Base-by-base conservation (phyloP, 148 eudicot genomes). In the Polygonum maritimum region DNA sequence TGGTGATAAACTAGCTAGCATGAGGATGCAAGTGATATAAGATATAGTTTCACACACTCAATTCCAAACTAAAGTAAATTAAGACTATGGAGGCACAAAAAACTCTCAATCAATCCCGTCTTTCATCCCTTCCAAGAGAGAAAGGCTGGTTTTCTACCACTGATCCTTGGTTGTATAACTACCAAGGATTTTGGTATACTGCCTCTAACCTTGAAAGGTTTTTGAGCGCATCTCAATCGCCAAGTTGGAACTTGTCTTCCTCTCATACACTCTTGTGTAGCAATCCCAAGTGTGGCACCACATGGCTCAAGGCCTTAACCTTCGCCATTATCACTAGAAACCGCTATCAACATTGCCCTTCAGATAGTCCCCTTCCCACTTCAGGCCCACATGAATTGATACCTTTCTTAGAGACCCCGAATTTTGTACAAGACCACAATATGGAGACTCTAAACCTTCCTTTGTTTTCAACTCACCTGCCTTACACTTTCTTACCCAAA, bases 271-370 rank as follows among this genome's bases (percentile, higher is more conserved):
- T 57, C 2, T 6, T 57, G 22, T 57, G 33, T 21, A 1, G 26
- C 35, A 2, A 82, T 47, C 84, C 84, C 0, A 84, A 84, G 60
- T 76, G 80, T 3, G 86, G 82, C 70, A 83, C 88, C 39, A 85
- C 90, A 1, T 87, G 88, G 90, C 86, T 85, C 83, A 83, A 85
- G 70, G 81, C 90, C 47, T 33, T 85, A 16, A 3, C 77, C 0
- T 81, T 76, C 41, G 70, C 84, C 16, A 40, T 86, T 16, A 55
- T 81, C 0, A 78, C 79, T 51, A 76, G 84, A 5, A 10, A 14
- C 0, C 62, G 44, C 48, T 19, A 57, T 13, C 47, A 44, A 26
- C 31, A 26, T 26, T 26, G 31, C 31, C 31, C 31, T 26, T 26
- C 1, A 44, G 47, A 44, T 44, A 7, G 47, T 10, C 47, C 81